Evolutionary conservation across 2,329 filamentous ascomycete species (phyloP), one percentile per base, ranked within the genome.

Genomic region (Trichoderma atroviride): DNA sequence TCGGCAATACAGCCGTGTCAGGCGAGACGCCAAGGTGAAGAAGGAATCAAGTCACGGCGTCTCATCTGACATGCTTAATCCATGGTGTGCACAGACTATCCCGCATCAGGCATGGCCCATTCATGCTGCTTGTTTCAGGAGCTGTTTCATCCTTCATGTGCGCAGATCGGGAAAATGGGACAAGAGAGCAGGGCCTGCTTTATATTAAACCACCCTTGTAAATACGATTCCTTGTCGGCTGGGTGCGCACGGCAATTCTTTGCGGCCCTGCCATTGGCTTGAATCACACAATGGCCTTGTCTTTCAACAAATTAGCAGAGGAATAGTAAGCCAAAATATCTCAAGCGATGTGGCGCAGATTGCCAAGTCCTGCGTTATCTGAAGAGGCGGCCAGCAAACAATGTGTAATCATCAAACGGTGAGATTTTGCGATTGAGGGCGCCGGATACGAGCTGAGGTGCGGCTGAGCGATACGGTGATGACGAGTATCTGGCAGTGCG

Each of bases 71-170:
- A 55, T 55, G 53, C 53, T 57, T 37, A 63, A 47, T 47, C 56
- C 56, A 16, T 58, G 27, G 53, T 29, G 57, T 58, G n/a, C 35
- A 24, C 35, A 29, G 40, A 19, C 63, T 58, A 66, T 53, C 2
- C 63, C 31, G 7, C 6, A 58, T 58, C 37, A 24, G 53, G 63
- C 37, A 66, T 35, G 63, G 63, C 37, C 63, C 35, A 5, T 43
- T 50, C 9, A 58, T 47, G 63, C 63, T 55, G 57, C 53, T n/a
- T 58, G 63, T 66, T 66, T 66, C 63, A 66, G 63, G 53, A 66
- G 31, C 29, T 55, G 63, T 66, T 66, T 66, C 63, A 65, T 47
- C 52, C 24, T 65, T 43, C 62, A n/a, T 16, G 19, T 24, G 62
- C 35, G 62, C 52, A 65, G 62, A 65, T 65, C 62, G 35, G 47